Conservation (phyloP, 2,329 filamentous ascomycete species). For the Cladophialophora bantiana region DNA sequence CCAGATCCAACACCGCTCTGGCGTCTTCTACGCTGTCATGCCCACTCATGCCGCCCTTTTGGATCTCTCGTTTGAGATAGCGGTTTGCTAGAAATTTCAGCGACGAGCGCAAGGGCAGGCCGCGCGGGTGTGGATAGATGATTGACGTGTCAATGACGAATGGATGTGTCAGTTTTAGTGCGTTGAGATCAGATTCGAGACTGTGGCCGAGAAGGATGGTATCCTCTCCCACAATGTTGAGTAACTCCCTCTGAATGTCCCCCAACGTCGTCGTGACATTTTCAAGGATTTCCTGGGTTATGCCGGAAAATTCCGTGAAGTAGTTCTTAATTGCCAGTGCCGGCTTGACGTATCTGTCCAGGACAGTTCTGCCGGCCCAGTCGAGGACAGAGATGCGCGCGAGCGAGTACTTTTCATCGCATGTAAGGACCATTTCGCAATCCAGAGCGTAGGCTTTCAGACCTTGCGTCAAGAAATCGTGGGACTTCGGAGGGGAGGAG, state of each 20-base stretch:
- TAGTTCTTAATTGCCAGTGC: constrained; percentile 89
- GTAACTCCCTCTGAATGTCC: constrained; percentile 81
- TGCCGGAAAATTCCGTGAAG: constrained; percentile 88
- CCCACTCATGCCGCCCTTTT: constrained; percentile 76
- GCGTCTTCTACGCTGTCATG: constrained; percentile 96
- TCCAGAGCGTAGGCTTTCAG: constrained; percentile 82
- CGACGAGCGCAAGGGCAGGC: constrained; percentile 86
- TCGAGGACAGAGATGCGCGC: constrained; percentile 85
- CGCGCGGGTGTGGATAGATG: constrained; percentile 87
- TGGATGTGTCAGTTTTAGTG: constrained; percentile 84
- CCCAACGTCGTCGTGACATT: constrained; percentile 80
- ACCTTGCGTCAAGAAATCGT: constrained; percentile 71
- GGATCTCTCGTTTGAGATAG: constrained; percentile 85
- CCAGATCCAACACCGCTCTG: constrained; percentile 85
- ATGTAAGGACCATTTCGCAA: constrained; percentile 97
- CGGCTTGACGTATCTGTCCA: constrained; percentile 94
- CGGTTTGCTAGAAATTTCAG: constrained; percentile 89
- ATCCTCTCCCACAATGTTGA: constrained; percentile 67
- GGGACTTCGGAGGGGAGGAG: neutral
- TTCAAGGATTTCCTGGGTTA: constrained; percentile 83
- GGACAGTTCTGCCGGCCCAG: constrained; percentile 79
- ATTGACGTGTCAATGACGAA: constrained; percentile 93
- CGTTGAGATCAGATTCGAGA: constrained; percentile 68
- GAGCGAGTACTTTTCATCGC: constrained; percentile 78
- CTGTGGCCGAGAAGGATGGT: constrained; percentile 57